These are phyloP conservation scores for Penicillium longicatenatum DNA, from an alignment of 495 filamentous ascomycete genomes.

Conservation along the genomic window DNA sequence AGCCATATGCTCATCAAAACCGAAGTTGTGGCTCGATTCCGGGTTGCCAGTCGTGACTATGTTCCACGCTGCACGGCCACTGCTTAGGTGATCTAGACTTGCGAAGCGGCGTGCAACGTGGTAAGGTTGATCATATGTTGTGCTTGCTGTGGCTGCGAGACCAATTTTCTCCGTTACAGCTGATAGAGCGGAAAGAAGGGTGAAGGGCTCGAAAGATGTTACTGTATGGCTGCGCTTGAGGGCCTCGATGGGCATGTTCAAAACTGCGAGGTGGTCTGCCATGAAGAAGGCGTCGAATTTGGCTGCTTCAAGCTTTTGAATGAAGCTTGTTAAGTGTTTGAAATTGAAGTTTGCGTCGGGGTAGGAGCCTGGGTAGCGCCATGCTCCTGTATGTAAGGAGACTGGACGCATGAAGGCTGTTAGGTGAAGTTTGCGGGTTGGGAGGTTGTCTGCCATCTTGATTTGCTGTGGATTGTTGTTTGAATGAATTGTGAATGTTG, in stretches of 20 bases:
- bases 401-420: conserved; percentile 64
- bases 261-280: conserved; percentile 59
- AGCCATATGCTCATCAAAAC: conserved; percentile 37
- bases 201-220: conserved; percentile 54
- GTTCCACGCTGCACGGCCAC: conserved; percentile 52
- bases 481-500: not conserved
- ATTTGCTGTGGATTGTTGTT: not conserved
- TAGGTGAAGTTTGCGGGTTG: conserved; percentile 45
- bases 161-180: conserved; percentile 50
- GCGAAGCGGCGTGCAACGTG: conserved; percentile 63
- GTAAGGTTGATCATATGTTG: conserved; percentile 65
- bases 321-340: conserved; percentile 52
- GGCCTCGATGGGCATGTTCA: conserved; percentile 60
- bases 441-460: conserved; percentile 18
- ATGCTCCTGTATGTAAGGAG: conserved; percentile 57
- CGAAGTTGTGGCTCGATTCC: conserved; percentile 40
- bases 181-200: conserved; percentile 49
- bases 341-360: conserved; percentile 63
- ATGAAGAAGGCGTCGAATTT: conserved; percentile 67
- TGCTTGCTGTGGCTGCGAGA: conserved; percentile 58
- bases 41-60: conserved; percentile 44
- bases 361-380: conserved; percentile 58
- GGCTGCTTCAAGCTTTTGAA: conserved; percentile 56
- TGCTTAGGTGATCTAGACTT: conserved; percentile 63
- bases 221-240: conserved; percentile 59